Evolutionary conservation across 805 yeast species (phyloP), one percentile per base, ranked within the genome.

Genomic region (Yamadazyma paraphyllophila): DNA sequence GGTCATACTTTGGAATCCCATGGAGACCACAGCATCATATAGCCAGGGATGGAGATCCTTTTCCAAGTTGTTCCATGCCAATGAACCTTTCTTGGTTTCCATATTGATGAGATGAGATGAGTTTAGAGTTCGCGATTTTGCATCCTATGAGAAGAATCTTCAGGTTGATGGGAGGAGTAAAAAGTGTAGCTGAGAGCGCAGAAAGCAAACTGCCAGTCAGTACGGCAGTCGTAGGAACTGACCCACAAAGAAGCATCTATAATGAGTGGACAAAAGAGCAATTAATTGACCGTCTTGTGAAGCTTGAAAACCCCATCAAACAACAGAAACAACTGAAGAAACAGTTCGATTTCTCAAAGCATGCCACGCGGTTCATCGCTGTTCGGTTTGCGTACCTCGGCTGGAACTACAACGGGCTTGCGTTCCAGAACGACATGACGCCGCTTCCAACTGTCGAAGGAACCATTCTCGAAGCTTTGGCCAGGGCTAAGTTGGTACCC

Each of bases 391-490:
- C 96, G 0, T 94, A 94, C 62, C 59, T 88, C 40, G 99, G 99
- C 1, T 92, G 97, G 97, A 79, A 85, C 58, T 94, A 94, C 64
- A 89, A 85, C 59, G 99, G 99, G 0, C 70, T 94, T 17, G 96
- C 96, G 0, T 69, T 79, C 39, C 98, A 94, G 63, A 76, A 76
- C 48, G 90, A 82, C 25, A 78, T 78, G 2, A 85, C 94, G 0
- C 85, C 84, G 1, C 66, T 88, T 7, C 96, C 95, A 0, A 94
- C 99, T 0, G 91, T 94, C 2, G 99, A 94, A 58, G 82, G 81
- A 25, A 77, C 75, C 33, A 76, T 94, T 4, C 62, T 94, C 34
- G 77, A 83, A 34, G 96, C 96, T 0, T 62, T 94, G 64, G 67
- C 73, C 39, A 79, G 74, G 50, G 81, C 92, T 25, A 81, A 76